Base-by-base conservation (phyloP, 495 filamentous ascomycete genomes). In the Lindgomyces ingoldianus region DNA sequence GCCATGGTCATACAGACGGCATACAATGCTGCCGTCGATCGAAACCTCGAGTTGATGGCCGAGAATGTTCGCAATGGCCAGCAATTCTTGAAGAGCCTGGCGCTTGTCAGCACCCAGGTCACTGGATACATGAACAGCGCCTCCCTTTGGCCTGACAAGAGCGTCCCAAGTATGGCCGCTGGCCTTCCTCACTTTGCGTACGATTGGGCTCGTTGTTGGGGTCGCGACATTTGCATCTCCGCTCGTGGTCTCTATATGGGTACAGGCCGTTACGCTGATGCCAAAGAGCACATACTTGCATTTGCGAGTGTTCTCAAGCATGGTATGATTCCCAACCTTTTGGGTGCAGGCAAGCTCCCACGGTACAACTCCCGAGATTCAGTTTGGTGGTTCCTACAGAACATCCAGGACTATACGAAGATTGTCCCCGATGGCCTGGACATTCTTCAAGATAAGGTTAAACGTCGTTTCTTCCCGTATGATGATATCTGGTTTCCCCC, bases 231-330 rank as follows among this genome's bases (percentile, higher is more conserved):
- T 14, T 98, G 98, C 76, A 98, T 99, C 63, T 93, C 95, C 22
- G 82, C 96, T 14, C 86, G 95, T 30, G 95, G 95, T 48, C 80
- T 99, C 14, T 90, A 88, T 70, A 84, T 98, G 30, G 90, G 89
- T 45, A 96, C 93, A 21, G 91, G 92, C 3, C 87, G 93, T 10
- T 96, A 87, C 70, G 84, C 83, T 3, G 92, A 96, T 69, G 94
- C 93, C 16, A 90, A 84, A 65, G 91, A 96, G 74, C 95, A 98
- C 72, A 96, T 99, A 62, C 78, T 91, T 52, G 95, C 94, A 46
- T 99, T 99, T 78, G 92, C 91, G 0, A 96, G 91, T 72, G 92
- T 99, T 10, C 80, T 99, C 51, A 98, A 98, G 78, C 95, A 99
- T 73, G 95, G 95, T 46, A 97, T 98, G 95, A 91, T 98, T 56